Conservation (phyloP, 805 yeast genomes). For the Crinitomyces ghanaensis region DNA sequence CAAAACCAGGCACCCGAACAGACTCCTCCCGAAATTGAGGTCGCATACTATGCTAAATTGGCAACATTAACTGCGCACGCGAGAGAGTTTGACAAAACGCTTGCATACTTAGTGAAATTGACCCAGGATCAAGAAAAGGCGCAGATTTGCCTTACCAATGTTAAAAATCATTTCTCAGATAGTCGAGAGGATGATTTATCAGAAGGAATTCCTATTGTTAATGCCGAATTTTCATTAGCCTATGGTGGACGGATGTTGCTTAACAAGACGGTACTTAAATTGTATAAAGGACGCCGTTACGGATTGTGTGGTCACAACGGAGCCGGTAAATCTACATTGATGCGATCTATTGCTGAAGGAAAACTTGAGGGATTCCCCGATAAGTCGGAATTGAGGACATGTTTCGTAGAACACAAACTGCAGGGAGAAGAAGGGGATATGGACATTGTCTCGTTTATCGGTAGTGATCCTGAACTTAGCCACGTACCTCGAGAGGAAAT, state of each 20-base stretch:
- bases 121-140: constrained; percentile 29
- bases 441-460: constrained; percentile 81
- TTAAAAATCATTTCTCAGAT: constrained; percentile 27
- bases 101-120: constrained; percentile 37
- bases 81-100: constrained; percentile 27
- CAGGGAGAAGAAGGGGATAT: constrained; percentile 91
- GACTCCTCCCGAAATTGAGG: constrained; percentile 28
- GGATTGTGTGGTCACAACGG: constrained; percentile 98
- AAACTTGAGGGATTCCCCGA: constrained; percentile 97
- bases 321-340: constrained; percentile 95
- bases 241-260: constrained; percentile 96
- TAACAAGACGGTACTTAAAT: constrained; percentile 80
- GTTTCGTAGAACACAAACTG: constrained; percentile 93
- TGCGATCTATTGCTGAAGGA: constrained; percentile 95
- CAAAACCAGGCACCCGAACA: constrained; percentile 20
- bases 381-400: constrained; percentile 72
- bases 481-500: constrained; percentile 58
- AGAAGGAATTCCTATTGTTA: constrained; percentile 85
- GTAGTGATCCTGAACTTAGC: constrained; percentile 71
- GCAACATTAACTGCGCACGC: constrained; percentile 25
- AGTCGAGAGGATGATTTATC: constrained; percentile 45
- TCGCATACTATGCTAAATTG: constrained; percentile 26
- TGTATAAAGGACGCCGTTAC: constrained; percentile 89
- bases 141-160: constrained; percentile 21
- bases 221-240: constrained; percentile 90